Evolutionary conservation across 2,329 filamentous ascomycete species (phyloP).

Genomic region (Arthrobotrys sinensis): DNA sequence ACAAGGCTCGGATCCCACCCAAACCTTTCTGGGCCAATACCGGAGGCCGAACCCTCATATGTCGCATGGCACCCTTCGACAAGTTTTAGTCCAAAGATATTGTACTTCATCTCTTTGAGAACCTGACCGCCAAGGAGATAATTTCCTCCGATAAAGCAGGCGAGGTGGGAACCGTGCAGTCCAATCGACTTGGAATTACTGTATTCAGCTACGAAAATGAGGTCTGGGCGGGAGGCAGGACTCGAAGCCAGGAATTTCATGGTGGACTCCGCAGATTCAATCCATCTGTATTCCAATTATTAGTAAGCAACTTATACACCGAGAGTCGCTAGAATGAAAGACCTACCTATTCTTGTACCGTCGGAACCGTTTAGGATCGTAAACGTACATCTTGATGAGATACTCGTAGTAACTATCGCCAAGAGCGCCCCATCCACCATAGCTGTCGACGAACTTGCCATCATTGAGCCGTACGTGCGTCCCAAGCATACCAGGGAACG

Average conservation of each 20-base stretch:
- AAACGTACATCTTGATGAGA: slow-evolving; percentile 90
- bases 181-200: slow-evolving; percentile 68
- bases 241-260: slow-evolving; percentile 80
- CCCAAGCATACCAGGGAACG: slow-evolving; percentile 83
- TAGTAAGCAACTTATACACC: background rate
- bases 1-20: slow-evolving; percentile 73
- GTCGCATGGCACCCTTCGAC: slow-evolving; percentile 81
- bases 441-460: slow-evolving; percentile 77
- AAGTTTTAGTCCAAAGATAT: slow-evolving; percentile 80
- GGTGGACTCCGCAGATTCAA: slow-evolving; percentile 80
- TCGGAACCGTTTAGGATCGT: slow-evolving; percentile 77
- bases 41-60: slow-evolving; percentile 77
- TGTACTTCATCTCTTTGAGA: slow-evolving; percentile 76
- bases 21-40: slow-evolving; percentile 83
- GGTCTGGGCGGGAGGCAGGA: slow-evolving; percentile 76
- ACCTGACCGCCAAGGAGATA: slow-evolving; percentile 85
- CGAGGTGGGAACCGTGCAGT: slow-evolving; percentile 74
- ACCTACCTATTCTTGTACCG: slow-evolving; percentile 75
- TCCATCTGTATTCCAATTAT: slow-evolving; percentile 71
- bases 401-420: slow-evolving; percentile 90
- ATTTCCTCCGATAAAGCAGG: slow-evolving; percentile 87
- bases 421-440: slow-evolving; percentile 83
- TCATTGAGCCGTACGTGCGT: slow-evolving; percentile 76
- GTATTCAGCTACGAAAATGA: slow-evolving; percentile 80
- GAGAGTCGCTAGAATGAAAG: background rate